Evolutionary conservation across 768 basidiomycete genomes (phyloP).

Genomic region (Sarcodon aspratus): DNA sequence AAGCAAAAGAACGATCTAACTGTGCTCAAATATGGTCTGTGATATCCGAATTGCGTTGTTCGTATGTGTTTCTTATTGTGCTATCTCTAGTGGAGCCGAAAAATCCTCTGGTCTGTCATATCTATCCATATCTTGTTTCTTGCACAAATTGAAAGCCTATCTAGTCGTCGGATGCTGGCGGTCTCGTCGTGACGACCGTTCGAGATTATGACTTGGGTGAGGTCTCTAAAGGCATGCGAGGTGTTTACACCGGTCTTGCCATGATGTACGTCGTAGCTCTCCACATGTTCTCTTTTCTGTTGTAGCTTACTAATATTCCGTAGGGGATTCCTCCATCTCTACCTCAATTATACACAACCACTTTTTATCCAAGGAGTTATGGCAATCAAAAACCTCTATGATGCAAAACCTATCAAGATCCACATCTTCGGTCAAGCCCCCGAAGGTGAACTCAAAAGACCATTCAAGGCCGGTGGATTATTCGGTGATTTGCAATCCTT

Average conservation of each 20-base stretch:
- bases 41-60: not conserved
- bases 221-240: constrained; percentile 61
- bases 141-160: not conserved
- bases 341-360: constrained; percentile 93
- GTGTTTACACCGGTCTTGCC: constrained; percentile 24
- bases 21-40: constrained; percentile 87
- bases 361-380: constrained; percentile 92
- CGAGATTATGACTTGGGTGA: constrained; percentile 90
- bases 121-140: not conserved
- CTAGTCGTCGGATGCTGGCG: constrained; percentile 53
- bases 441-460: constrained; percentile 80
- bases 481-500: constrained; percentile 45
- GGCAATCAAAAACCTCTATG: constrained; percentile 87
- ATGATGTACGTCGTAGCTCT: constrained; percentile 15
- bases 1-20: constrained; percentile 94
- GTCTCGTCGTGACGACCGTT: constrained; percentile 83
- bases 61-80: not conserved
- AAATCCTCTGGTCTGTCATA: constrained; percentile 54
- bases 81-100: constrained; percentile 54
- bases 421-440: constrained; percentile 72
- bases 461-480: constrained; percentile 67
- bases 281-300: constrained; percentile 25
- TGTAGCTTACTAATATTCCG: constrained; percentile 68
- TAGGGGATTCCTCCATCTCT: constrained; percentile 89
- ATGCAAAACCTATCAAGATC: constrained; percentile 75